Percentiles rank a stretch among this genome's conserved stretches.
Conservation (phyloP, 768 basidiomycete species). For the Tylopilus plumbeoviolaceoides region DNA sequence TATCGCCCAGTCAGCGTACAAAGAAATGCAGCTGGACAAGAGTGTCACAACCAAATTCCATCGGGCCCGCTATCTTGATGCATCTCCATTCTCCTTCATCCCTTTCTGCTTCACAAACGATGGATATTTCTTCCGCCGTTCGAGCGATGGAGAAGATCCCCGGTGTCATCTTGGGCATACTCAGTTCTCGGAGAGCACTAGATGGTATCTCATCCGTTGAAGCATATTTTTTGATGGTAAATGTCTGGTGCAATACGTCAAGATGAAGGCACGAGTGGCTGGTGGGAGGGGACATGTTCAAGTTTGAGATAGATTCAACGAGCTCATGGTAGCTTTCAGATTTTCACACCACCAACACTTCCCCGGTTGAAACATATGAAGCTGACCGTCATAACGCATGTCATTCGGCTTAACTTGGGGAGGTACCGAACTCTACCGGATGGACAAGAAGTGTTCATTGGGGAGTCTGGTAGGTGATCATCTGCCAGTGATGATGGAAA, state of each 20-base stretch:
- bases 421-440: slow-evolving; percentile 58
- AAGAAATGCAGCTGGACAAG: not conserved
- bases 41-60: slow-evolving; percentile 60
- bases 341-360: too few relatives aligned
- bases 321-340: too few relatives aligned
- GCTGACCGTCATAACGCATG: not conserved
- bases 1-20: slow-evolving; percentile 20
- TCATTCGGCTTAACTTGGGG: slow-evolving; percentile 8
- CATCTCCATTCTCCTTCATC: slow-evolving; percentile 49
- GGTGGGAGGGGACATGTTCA: slow-evolving; percentile 40
- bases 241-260: slow-evolving; percentile 39
- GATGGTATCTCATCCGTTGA: slow-evolving; percentile 33
- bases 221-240: slow-evolving; percentile 42
- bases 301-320: not conserved
- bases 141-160: slow-evolving; percentile 54
- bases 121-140: slow-evolving; percentile 57
- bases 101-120: slow-evolving; percentile 45
- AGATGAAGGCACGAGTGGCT: slow-evolving; percentile 46
- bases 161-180: slow-evolving; percentile 27
- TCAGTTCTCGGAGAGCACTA: slow-evolving; percentile 22
- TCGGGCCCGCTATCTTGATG: slow-evolving; percentile 61
- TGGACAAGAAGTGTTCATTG: slow-evolving; percentile 45
- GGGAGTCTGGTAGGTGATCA: slow-evolving; percentile 44
- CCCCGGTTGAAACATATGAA: not conserved
- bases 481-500: slow-evolving; percentile 53